A percentile compares a stretch with the other conserved stretches of the same genome.
phyloP scores from a whole-genome alignment of 1,139 yeast genomes.

The Debaryomyces fabryi region DNA sequence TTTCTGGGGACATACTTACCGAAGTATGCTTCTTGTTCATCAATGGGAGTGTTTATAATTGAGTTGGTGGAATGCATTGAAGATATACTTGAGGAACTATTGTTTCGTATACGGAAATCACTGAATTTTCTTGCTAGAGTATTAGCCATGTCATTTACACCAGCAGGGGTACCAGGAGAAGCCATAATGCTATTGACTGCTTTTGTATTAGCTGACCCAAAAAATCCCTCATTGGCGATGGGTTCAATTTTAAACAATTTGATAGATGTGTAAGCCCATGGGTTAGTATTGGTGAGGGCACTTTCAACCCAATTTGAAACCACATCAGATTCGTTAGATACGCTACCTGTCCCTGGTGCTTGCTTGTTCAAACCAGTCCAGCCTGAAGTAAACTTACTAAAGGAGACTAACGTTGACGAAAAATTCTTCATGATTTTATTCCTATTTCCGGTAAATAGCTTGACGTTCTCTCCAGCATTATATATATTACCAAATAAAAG shows the following conservation, averaged over 20 bases:
- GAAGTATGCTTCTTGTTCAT: slow-evolving; percentile 31
- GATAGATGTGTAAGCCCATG: slow-evolving; percentile 69
- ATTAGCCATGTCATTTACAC: slow-evolving; percentile 57
- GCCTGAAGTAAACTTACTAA: slow-evolving; percentile 46
- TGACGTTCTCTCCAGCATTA: slow-evolving; percentile 38
- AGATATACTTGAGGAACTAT: slow-evolving; percentile 27
- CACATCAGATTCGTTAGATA: slow-evolving; percentile 12
- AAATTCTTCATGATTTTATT: slow-evolving; percentile 37
- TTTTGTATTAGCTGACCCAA: slow-evolving; percentile 29
- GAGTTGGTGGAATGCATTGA: slow-evolving; percentile 24
- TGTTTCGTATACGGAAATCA: slow-evolving; percentile 39
- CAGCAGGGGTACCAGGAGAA: slow-evolving; percentile 37
- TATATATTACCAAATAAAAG: slow-evolving; percentile 69
- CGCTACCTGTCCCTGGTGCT: slow-evolving; percentile 10
- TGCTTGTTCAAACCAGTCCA: slow-evolving; percentile 38
- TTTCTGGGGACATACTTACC: slow-evolving; percentile 25
- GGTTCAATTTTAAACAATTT: slow-evolving; percentile 60
- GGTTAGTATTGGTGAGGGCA: slow-evolving; percentile 37
- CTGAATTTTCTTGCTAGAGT: slow-evolving; percentile 51
- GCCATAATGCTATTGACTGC: slow-evolving; percentile 23
- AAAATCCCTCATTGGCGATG: slow-evolving; percentile 41
- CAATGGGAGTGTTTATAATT: slow-evolving; percentile 30
- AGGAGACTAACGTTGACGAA: slow-evolving; percentile 44
- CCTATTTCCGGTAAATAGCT: slow-evolving; percentile 26
- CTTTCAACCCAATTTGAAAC: slow-evolving; percentile 24